phyloP scores from a whole-genome alignment of 371 early-diverging fungal genomes.

The Mucor plumbeus region DNA sequence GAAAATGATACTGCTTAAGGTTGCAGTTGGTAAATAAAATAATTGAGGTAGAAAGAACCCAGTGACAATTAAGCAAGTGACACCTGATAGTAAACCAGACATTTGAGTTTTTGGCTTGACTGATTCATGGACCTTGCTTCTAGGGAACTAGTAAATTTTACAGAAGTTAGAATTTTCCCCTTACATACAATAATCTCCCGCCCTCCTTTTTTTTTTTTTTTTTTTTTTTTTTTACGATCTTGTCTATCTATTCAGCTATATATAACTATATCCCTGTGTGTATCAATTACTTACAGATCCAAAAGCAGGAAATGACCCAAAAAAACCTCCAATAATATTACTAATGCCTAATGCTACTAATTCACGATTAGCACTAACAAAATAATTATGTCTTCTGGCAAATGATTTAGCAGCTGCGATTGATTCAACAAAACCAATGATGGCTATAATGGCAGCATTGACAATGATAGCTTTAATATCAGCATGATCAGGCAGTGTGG shows the following conservation, averaged over 20 bases:
- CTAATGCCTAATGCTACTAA: conserved; percentile 89
- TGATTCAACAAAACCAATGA: conserved; percentile 92
- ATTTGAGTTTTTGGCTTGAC: conserved; percentile 84
- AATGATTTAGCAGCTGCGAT: conserved; percentile 87
- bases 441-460: conserved; percentile 74
- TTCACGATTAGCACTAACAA: conserved; percentile 90
- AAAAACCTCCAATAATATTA: conserved; percentile 77
- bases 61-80: conserved; percentile 69
- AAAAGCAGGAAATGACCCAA: conserved; percentile 83
- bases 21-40: conserved; percentile 81
- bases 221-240: background rate
- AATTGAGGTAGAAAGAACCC: conserved; percentile 75
- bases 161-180: conserved; percentile 8
- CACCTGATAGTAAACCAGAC: conserved; percentile 76
- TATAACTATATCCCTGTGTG: background rate
- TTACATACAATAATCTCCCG: background rate
- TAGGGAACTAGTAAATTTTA: conserved; percentile 53
- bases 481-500: conserved; percentile 49
- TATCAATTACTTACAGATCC: conserved; percentile 63
- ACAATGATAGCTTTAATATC: conserved; percentile 56
- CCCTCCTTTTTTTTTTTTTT: too few species aligned
- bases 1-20: conserved; percentile 80
- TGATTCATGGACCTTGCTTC: conserved; percentile 86
- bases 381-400: conserved; percentile 81
- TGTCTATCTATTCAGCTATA: background rate